Evolutionary conservation across 1,284 basidiomycete species (phyloP).

Genomic region (Psilocybe mexicana): DNA sequence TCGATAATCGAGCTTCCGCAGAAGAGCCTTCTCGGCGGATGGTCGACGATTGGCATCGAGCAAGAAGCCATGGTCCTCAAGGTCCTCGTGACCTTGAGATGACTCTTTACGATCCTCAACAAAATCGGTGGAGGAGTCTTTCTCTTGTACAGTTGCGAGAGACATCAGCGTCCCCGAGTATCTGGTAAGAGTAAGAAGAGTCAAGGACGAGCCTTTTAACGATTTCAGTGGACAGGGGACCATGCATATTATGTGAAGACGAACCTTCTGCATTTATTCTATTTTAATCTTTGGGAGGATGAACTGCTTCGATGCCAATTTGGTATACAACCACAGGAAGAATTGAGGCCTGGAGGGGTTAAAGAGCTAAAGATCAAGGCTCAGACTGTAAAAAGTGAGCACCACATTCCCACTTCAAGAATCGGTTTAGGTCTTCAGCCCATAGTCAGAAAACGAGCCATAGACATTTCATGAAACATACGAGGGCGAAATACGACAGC

Average conservation of each 20-base stretch:
- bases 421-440: neutral
- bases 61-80: conserved; percentile 3
- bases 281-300: neutral
- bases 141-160: neutral
- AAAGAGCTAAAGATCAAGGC: neutral
- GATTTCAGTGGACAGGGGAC: neutral
- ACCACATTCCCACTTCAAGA: neutral
- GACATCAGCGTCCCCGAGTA: neutral
- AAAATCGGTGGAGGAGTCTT: conserved; percentile 1
- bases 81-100: neutral
- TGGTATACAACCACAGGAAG: neutral
- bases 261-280: neutral
- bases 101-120: conserved; percentile 1
- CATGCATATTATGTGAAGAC: neutral
- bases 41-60: neutral
- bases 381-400: neutral
- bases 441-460: neutral
- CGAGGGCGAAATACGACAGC: neutral
- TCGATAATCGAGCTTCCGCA: conserved; percentile 53
- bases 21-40: conserved; percentile 3
- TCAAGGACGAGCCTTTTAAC: neutral
- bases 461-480: neutral
- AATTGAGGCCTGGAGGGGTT: neutral
- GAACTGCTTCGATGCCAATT: neutral
- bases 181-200: neutral